Evolutionary conservation across 192 early-diverging fungal genomes (phyloP).

Genomic region (Thoreauomyces humboldtii): DNA sequence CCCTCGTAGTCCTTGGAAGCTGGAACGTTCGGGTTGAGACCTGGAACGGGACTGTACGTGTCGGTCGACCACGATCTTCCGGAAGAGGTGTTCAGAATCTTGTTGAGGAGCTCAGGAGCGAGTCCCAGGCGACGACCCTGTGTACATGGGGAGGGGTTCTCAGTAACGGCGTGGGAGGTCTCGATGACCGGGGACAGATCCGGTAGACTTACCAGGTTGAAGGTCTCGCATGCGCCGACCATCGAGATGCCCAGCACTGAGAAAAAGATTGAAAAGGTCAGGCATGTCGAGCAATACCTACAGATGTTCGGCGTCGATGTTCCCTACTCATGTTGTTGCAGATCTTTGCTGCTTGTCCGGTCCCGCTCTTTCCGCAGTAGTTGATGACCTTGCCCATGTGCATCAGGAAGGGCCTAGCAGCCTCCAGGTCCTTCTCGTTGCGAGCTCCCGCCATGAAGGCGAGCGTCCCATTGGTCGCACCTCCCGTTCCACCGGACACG

Average conservation of each 20-base stretch:
- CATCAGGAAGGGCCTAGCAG: slow-evolving; percentile 46
- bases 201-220: slow-evolving; percentile 64
- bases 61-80: slow-evolving; percentile 94
- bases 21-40: slow-evolving; percentile 75
- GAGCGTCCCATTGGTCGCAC: slow-evolving; percentile 83
- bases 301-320: too few species aligned
- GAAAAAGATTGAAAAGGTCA: too few species aligned
- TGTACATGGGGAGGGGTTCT: background rate
- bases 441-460: slow-evolving; percentile 95
- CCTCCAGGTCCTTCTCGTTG: slow-evolving; percentile 54
- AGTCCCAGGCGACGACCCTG: slow-evolving; percentile 79
- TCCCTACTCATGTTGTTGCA: slow-evolving; percentile 98
- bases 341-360: slow-evolving; percentile 91
- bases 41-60: slow-evolving; percentile 86
- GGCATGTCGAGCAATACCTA: too few species aligned
- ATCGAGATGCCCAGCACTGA: slow-evolving; percentile 92
- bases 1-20: slow-evolving; percentile 77
- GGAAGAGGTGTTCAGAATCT: slow-evolving; percentile 84
- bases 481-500: slow-evolving; percentile 87
- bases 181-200: background rate
- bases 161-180: background rate
- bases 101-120: slow-evolving; percentile 77
- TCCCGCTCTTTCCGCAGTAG: slow-evolving; percentile 78
- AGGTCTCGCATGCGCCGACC: slow-evolving; percentile 88
- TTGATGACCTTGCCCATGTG: slow-evolving; percentile 90